Percentiles rank a stretch among this genome's conserved stretches.
These are phyloP conservation scores for Bisporella sp. DNA, from an alignment of 2,329 filamentous ascomycete species.

Conservation along the genomic window DNA sequence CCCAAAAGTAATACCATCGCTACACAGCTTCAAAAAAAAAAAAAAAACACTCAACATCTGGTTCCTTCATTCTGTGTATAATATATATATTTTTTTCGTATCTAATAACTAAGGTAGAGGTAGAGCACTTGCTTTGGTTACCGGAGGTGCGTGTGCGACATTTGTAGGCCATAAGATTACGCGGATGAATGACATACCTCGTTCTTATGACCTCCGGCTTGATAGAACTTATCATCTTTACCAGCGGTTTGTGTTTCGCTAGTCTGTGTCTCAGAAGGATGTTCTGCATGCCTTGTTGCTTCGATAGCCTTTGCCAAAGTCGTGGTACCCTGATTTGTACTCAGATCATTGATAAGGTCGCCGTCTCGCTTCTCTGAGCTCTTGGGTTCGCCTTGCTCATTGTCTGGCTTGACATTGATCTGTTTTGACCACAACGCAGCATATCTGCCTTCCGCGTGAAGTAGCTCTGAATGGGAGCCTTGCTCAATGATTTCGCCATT, in stretches of 20 bases:
- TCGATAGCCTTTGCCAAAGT: constrained; percentile 14
- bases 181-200: constrained; percentile 19
- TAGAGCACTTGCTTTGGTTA: no score
- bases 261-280: not conserved
- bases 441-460: constrained; percentile 42
- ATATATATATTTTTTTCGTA: no score
- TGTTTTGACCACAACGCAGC: constrained; percentile 45
- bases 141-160: no score
- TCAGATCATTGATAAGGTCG: constrained; percentile 25
- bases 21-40: not conserved
- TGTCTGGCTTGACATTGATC: constrained; percentile 23
- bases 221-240: not conserved
- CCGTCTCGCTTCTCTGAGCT: constrained; percentile 20
- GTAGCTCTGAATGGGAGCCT: constrained; percentile 42
- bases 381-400: constrained; percentile 15
- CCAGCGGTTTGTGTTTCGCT: not conserved
- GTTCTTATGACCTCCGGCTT: constrained; percentile 9
- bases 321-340: constrained; percentile 9
- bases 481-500: constrained; percentile 43
- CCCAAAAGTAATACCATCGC: not conserved
- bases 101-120: no score
- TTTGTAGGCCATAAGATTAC: no score
- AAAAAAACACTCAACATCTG: not conserved
- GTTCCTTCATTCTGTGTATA: no score
- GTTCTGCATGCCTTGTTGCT: not conserved